phyloP scores from a whole-genome alignment of 1,284 basidiomycete genomes.

The Apiotrichum porosum region DNA sequence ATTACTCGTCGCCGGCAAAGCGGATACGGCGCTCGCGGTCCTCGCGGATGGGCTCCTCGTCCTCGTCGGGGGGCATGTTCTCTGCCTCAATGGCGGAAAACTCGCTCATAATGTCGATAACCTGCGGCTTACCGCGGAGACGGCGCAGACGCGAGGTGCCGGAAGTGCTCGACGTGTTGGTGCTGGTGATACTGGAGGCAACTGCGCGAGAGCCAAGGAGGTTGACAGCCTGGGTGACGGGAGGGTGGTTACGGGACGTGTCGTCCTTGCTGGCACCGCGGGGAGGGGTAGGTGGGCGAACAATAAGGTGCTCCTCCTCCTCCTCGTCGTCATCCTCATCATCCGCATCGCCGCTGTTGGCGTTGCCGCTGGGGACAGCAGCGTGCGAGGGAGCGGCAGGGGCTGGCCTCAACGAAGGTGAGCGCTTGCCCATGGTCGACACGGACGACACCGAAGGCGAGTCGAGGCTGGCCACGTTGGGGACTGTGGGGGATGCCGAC shows the following conservation, averaged over 20 bases:
- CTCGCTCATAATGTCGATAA: slow-evolving; percentile 28
- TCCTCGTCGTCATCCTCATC: background rate
- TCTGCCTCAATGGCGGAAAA: slow-evolving; percentile 24
- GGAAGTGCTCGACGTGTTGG: background rate
- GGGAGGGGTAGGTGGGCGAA: background rate
- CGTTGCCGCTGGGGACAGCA: background rate
- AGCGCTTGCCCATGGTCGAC: background rate
- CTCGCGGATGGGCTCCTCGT: slow-evolving; percentile 30
- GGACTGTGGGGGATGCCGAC: background rate
- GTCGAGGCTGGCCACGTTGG: background rate
- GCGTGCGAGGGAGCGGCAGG: background rate
- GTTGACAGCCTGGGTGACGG: no score
- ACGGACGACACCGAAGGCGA: background rate
- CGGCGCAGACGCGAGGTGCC: slow-evolving; percentile 9
- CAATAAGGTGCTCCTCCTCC: background rate
- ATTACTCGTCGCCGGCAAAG: slow-evolving; percentile 18
- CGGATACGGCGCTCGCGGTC: slow-evolving; percentile 33
- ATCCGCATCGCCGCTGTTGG: background rate
- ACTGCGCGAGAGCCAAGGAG: no score
- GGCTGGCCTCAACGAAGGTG: background rate
- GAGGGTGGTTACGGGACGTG: background rate
- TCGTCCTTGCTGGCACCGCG: background rate
- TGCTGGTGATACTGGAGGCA: background rate
- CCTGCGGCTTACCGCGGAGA: slow-evolving; percentile 17
- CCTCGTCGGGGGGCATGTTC: slow-evolving; percentile 11